A percentile compares a stretch with the other conserved stretches of the same genome.
These are phyloP conservation scores for Debaryomycetaceae sp. DNA, from an alignment of 1,139 yeast species.

Conservation along the genomic window DNA sequence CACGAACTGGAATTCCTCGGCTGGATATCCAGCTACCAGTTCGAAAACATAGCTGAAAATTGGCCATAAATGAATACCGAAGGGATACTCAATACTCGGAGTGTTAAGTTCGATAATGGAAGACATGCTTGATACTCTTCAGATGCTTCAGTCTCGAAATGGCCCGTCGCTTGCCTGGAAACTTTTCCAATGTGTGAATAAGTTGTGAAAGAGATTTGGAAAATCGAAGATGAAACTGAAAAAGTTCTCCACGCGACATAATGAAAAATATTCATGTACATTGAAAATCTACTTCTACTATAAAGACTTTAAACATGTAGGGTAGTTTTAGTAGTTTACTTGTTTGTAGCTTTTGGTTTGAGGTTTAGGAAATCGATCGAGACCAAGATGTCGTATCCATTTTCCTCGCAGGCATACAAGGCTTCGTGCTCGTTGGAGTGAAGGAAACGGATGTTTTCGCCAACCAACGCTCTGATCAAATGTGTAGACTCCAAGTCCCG, in stretches of 20 bases:
- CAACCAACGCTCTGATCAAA: slow-evolving; percentile 83
- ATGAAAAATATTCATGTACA: not conserved
- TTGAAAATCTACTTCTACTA: not conserved
- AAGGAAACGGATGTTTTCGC: slow-evolving; percentile 84
- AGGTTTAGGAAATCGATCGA: slow-evolving; percentile 75
- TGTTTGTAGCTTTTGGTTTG: slow-evolving; percentile 26
- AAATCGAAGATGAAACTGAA: not conserved
- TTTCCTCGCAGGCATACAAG: slow-evolving; percentile 86
- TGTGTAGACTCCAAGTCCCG: slow-evolving; percentile 88
- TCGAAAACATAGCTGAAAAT: slow-evolving; percentile 62
- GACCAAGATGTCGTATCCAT: slow-evolving; percentile 88
- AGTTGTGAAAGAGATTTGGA: too few relatives aligned
- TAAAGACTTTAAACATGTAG: not conserved
- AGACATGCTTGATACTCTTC: slow-evolving; percentile 7
- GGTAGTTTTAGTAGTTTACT: too few relatives aligned
- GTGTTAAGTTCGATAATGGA: slow-evolving; percentile 13
- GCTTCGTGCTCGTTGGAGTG: slow-evolving; percentile 94
- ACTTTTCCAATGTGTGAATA: too few relatives aligned
- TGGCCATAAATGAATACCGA: slow-evolving; percentile 90
- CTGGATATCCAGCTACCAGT: slow-evolving; percentile 54
- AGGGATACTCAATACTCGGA: slow-evolving; percentile 80
- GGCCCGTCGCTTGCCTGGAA: too few relatives aligned
- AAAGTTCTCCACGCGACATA: not conserved
- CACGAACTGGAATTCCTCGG: slow-evolving; percentile 70
- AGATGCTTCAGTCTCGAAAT: not conserved